A percentile compares a stretch with the other conserved stretches of the same genome.
Evolutionary conservation across 805 yeast genomes (phyloP).

Genomic region (Saccharomycopsis schoenii): DNA sequence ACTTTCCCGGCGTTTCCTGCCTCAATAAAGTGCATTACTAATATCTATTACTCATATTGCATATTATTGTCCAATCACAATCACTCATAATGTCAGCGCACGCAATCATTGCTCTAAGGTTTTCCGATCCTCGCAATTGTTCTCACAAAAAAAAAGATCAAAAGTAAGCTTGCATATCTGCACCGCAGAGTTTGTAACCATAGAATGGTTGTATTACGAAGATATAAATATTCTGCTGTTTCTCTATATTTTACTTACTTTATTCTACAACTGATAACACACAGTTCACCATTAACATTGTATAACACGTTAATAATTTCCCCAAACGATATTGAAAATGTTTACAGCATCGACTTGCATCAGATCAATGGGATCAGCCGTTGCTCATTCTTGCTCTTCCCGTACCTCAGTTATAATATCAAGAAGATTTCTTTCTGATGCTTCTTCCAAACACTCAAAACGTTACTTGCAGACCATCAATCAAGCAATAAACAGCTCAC

Average conservation of each 20-base stretch:
- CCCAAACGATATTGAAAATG: background rate
- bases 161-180: background rate
- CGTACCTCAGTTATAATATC: background rate
- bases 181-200: background rate
- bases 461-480: constrained; percentile 16
- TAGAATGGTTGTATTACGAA: too few relatives aligned
- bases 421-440: constrained; percentile 10
- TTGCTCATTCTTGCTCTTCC: background rate
- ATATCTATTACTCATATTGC: background rate
- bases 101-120: background rate
- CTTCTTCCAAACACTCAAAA: constrained; percentile 10
- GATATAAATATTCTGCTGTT: too few relatives aligned
- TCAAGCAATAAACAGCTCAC: background rate
- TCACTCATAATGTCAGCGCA: background rate
- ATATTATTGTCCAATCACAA: background rate
- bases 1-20: too few relatives aligned
- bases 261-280: too few relatives aligned
- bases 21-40: background rate
- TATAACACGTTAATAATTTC: too few relatives aligned
- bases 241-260: too few relatives aligned
- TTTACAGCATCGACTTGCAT: background rate
- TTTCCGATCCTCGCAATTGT: background rate
- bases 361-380: background rate
- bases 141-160: background rate
- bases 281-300: too few relatives aligned